These are phyloP conservation scores for Aureobasidium namibiae DNA, from an alignment of 2,329 filamentous ascomycete species.

Conservation along the genomic window DNA sequence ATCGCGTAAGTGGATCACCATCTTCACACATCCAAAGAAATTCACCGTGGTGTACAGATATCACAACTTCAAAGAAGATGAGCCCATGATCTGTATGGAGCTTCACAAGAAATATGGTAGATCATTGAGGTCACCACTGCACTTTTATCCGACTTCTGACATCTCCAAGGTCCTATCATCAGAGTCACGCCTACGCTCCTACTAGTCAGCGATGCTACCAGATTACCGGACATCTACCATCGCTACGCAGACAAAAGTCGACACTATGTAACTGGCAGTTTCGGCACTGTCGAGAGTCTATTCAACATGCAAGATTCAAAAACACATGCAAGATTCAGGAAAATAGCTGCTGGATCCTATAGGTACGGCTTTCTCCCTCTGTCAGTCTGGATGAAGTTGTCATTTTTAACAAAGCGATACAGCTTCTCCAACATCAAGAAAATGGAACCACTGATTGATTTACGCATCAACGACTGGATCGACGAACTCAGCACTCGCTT, in stretches of 20 bases:
- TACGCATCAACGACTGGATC: constrained; percentile 44
- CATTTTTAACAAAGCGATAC: no score
- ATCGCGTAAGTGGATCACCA: constrained; percentile 31
- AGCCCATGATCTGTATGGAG: constrained; percentile 34
- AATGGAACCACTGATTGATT: constrained; percentile 48
- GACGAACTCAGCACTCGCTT: constrained; percentile 40
- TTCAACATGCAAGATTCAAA: constrained; percentile 51
- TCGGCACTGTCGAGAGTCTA: constrained; percentile 47
- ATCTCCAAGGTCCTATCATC: constrained; percentile 40
- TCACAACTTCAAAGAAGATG: constrained; percentile 42
- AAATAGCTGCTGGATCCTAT: constrained; percentile 48
- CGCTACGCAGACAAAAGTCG: constrained; percentile 47
- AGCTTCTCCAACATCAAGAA: constrained; percentile 49
- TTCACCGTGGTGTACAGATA: constrained; percentile 14
- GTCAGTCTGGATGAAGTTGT: not conserved
- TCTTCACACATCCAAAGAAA: no score
- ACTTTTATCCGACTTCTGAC: not conserved
- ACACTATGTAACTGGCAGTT: constrained; percentile 51
- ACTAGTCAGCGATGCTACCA: constrained; percentile 44
- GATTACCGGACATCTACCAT: constrained; percentile 49
- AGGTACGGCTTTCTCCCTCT: not conserved
- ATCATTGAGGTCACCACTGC: not conserved
- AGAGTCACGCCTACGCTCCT: constrained; percentile 47
- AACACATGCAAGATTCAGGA: constrained; percentile 45
- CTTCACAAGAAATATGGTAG: constrained; percentile 44